These are phyloP conservation scores for Fusarium sp. DNA, from an alignment of 2,329 filamentous ascomycete species.

Conservation along the genomic window DNA sequence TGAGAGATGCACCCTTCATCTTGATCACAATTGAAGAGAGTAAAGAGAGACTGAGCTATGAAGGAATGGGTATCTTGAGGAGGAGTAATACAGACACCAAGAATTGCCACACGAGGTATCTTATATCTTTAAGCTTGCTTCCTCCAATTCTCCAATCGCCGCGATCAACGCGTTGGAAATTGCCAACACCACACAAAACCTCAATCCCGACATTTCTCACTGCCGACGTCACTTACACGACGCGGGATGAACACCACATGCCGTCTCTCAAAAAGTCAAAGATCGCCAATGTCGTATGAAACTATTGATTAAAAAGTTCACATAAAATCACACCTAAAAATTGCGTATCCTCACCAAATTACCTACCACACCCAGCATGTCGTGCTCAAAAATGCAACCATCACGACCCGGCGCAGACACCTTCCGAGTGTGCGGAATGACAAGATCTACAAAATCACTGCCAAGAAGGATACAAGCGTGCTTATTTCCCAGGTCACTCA, in stretches of 20 bases:
- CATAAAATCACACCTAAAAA: slow-evolving; percentile 6
- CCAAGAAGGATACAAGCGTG: slow-evolving; percentile 28
- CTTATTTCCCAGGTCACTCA: background rate
- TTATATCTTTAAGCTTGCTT: background rate
- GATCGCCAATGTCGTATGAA: slow-evolving; percentile 24
- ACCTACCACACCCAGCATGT: slow-evolving; percentile 1
- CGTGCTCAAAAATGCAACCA: slow-evolving; percentile 1
- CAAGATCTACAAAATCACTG: slow-evolving; percentile 27
- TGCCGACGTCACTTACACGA: slow-evolving; percentile 1
- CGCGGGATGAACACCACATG: background rate
- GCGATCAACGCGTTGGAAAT: slow-evolving; percentile 2
- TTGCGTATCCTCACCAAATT: slow-evolving; percentile 18
- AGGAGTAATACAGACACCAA: background rate
- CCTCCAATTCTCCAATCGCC: background rate
- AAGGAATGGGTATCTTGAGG: background rate
- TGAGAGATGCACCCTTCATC: slow-evolving; percentile 24
- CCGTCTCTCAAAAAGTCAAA: slow-evolving; percentile 14
- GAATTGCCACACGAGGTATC: background rate
- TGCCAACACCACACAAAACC: background rate
- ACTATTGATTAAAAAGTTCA: slow-evolving; percentile 8
- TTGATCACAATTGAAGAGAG: background rate
- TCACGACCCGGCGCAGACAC: background rate
- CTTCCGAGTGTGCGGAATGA: background rate
- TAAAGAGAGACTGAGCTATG: background rate
- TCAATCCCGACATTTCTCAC: background rate